These are phyloP conservation scores for Microdochium nivale DNA, from an alignment of 2,329 filamentous ascomycete genomes.

Conservation along the genomic window DNA sequence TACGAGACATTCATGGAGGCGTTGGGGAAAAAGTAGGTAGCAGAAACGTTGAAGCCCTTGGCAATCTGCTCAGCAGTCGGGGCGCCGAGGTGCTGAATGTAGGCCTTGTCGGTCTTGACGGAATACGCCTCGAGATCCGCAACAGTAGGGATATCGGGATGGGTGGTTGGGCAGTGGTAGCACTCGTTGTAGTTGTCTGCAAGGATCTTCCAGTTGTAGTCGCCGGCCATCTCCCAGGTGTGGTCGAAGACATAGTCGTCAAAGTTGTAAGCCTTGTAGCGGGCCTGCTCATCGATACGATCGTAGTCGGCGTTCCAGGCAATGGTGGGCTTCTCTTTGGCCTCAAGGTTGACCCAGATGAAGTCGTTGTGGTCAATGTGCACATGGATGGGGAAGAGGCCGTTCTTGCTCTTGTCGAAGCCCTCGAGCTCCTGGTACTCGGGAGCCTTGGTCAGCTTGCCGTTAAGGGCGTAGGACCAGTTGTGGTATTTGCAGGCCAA, in stretches of 20 bases:
- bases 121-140: conserved; percentile 47
- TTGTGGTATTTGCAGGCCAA: conserved; percentile 54
- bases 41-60: conserved; percentile 33
- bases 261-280: conserved; percentile 37
- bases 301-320: conserved; percentile 44
- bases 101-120: conserved; percentile 36
- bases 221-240: conserved; percentile 45
- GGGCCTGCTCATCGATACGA: conserved; percentile 33
- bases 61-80: conserved; percentile 37
- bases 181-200: conserved; percentile 60
- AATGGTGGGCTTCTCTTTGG: conserved; percentile 31
- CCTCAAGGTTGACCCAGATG: conserved; percentile 50
- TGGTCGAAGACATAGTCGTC: conserved; percentile 49
- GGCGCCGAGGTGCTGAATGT: conserved; percentile 42
- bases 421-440: conserved; percentile 45
- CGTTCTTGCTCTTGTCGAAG: conserved; percentile 48
- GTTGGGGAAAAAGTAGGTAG: conserved; percentile 42
- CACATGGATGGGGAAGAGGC: conserved; percentile 45
- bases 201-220: conserved; percentile 53
- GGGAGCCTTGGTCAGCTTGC: conserved; percentile 51
- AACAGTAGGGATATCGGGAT: conserved; percentile 48
- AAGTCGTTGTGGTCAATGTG: conserved; percentile 45
- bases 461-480: conserved; percentile 51
- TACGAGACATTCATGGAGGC: conserved; percentile 41
- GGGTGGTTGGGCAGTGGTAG: conserved; percentile 53